Conservation (phyloP, 306 rosid genomes). For the Ormosia emarginata region DNA sequence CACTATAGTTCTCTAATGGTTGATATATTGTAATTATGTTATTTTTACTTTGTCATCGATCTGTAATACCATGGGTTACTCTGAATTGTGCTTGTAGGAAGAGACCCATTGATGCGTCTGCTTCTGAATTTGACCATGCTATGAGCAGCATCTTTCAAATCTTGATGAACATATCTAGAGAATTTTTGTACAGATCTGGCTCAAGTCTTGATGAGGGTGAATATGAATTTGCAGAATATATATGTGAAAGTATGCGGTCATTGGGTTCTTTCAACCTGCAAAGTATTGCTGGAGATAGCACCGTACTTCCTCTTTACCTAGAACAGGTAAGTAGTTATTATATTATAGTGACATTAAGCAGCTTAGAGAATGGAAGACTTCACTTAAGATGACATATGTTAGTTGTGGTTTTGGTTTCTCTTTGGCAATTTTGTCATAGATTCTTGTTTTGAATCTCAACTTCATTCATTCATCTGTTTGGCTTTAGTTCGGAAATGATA, state of each 20-base stretch:
- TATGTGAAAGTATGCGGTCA: constrained; percentile 89
- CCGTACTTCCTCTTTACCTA: constrained; percentile 54
- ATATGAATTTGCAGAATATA: constrained; percentile 70
- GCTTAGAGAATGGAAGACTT: background rate
- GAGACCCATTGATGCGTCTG: constrained; percentile 66
- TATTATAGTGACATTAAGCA: constrained; percentile 5
- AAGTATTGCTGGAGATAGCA: constrained; percentile 68
- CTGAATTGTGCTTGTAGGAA: constrained; percentile 52
- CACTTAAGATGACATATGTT: background rate
- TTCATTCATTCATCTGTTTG: background rate
- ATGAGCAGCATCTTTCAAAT: constrained; percentile 66
- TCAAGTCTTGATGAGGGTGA: constrained; percentile 68
- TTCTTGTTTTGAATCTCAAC: constrained; percentile 14
- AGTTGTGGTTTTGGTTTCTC: constrained; percentile 13
- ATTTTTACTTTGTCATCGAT: background rate
- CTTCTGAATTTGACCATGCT: constrained; percentile 75
- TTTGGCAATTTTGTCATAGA: constrained; percentile 11
- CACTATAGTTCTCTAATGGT: constrained; percentile 4
- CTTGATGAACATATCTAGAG: constrained; percentile 75
- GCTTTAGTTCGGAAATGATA: background rate
- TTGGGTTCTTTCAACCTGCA: constrained; percentile 83
- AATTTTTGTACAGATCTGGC: constrained; percentile 58
- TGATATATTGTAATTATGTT: background rate
- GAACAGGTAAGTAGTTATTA: constrained; percentile 60
- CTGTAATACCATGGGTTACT: constrained; percentile 21